phyloP scores from a whole-genome alignment of 305 asterid genomes.

The Fraxinus sp. region DNA sequence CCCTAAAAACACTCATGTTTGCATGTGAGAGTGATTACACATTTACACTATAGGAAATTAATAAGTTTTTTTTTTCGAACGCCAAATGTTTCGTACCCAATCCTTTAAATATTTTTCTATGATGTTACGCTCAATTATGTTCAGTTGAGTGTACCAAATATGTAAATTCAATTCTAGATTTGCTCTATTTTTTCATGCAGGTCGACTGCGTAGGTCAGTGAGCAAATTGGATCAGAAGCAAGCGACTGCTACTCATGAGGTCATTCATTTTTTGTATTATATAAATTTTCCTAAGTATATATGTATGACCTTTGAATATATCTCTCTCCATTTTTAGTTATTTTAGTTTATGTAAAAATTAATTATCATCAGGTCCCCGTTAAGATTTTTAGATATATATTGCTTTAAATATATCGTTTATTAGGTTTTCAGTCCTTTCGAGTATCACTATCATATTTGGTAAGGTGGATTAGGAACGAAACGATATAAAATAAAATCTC shows the following conservation, averaged over 20 bases:
- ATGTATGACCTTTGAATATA: not conserved
- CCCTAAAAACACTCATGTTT: not conserved
- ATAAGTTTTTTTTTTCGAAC: too few relatives aligned
- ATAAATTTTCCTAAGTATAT: too few relatives aligned
- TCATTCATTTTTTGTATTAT: not conserved
- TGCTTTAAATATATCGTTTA: too few relatives aligned
- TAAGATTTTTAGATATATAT: not conserved
- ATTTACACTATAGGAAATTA: too few relatives aligned
- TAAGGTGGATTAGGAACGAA: not conserved
- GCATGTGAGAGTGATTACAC: not conserved
- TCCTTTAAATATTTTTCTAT: too few relatives aligned
- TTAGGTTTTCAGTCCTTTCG: too few relatives aligned
- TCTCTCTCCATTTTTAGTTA: not conserved
- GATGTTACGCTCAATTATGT: not conserved
- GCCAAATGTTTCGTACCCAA: not conserved
- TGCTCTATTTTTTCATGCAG: conserved; percentile 22
- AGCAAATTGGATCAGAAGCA: conserved; percentile 24
- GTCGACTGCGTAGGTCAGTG: conserved; percentile 27
- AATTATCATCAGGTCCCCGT: not conserved
- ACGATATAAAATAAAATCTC: too few relatives aligned
- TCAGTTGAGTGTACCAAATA: not conserved
- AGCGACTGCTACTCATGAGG: conserved; percentile 31
- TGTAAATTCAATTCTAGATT: not conserved
- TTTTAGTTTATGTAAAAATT: not conserved
- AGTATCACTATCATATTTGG: not conserved